Percentiles rank a stretch among this genome's conserved stretches.
phyloP scores from a whole-genome alignment of 768 basidiomycete species.

The Suillus clintonianus region DNA sequence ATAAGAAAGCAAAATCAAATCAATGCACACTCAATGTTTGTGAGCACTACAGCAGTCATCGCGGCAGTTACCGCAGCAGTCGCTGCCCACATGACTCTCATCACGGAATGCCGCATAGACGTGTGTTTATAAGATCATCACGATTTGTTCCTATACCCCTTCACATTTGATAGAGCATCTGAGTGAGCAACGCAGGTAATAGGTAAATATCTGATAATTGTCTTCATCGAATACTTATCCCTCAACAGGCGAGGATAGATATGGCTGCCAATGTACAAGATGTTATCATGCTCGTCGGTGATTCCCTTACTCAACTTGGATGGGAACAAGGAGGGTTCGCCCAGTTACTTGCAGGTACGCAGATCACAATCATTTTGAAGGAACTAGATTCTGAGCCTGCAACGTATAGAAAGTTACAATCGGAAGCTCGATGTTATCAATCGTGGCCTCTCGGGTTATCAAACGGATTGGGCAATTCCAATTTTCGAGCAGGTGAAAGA shows the following conservation, averaged over 20 bases:
- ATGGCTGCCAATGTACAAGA: constrained; percentile 68
- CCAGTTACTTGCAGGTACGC: constrained; percentile 54
- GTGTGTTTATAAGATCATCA: constrained; percentile 11
- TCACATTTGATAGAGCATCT: not conserved
- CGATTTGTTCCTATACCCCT: not conserved
- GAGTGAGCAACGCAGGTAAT: not conserved
- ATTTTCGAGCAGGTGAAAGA: constrained; percentile 67
- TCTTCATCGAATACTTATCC: not conserved
- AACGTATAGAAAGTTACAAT: constrained; percentile 63
- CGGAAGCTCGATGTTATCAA: constrained; percentile 87
- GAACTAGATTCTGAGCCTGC: not conserved
- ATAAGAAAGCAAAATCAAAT: too few species aligned
- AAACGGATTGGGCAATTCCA: constrained; percentile 82
- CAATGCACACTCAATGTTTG: too few species aligned
- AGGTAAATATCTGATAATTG: not conserved
- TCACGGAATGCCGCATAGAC: constrained; percentile 6
- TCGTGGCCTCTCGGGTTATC: constrained; percentile 83
- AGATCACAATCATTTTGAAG: not conserved
- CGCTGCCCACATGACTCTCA: constrained; percentile 3
- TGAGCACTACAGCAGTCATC: too few species aligned
- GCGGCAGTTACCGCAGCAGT: too few species aligned
- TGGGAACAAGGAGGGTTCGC: constrained; percentile 68
- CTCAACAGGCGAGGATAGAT: not conserved
- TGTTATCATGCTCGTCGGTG: constrained; percentile 74
- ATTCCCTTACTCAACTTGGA: constrained; percentile 75